Evolutionary conservation across 805 yeast species (phyloP), one percentile per base, ranked within the genome.

Genomic region (Blastobotrys americana): DNA sequence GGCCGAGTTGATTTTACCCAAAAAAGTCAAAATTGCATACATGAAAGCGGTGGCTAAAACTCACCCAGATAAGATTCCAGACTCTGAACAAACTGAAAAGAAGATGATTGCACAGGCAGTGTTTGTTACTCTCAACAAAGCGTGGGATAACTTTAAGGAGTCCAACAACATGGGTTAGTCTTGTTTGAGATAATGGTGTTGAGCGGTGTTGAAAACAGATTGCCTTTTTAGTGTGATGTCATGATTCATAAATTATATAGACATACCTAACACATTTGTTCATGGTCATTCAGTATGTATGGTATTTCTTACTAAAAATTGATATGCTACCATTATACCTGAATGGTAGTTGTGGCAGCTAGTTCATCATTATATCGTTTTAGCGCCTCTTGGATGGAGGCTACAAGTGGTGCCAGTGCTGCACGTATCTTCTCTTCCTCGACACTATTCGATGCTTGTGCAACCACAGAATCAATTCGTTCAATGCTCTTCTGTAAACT

Each of bases 91-190:
- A 5, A 68, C 79, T 4, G 94, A 87, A 55, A 76, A 77, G 45
- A 81, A 82, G 59, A 75, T 90, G 81, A 71, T 90, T 38, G 93
- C 97, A 13, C 90, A 89, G 55, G 79, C 78, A 19, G 90, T 90
- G 0, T 93, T 93, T 59, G 83, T 88, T 34, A 72, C 80, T 0
- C 68, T 93, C 49, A 90, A 88, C 62, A 75, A 78, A 53, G 88
- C 97, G 2, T 93, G 99, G 97, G 97, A 86, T 53, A 65, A 62
- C 17, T 88, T 87, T 61, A 84, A 82, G 56, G 66, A 60, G 34
- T 74, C 74, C 45, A 83, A 84, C 58, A 68, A 66, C 22, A 60
- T 77, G 38, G 63, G 47, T 5, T 53, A 38, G 31, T 43, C 4
- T 17, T 18, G 19, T 15, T 6, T 23, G 9, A 17, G 8, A 37